Evolutionary conservation across 2,329 filamentous ascomycete genomes (phyloP).

Genomic region (Hymenoscyphus repandus): DNA sequence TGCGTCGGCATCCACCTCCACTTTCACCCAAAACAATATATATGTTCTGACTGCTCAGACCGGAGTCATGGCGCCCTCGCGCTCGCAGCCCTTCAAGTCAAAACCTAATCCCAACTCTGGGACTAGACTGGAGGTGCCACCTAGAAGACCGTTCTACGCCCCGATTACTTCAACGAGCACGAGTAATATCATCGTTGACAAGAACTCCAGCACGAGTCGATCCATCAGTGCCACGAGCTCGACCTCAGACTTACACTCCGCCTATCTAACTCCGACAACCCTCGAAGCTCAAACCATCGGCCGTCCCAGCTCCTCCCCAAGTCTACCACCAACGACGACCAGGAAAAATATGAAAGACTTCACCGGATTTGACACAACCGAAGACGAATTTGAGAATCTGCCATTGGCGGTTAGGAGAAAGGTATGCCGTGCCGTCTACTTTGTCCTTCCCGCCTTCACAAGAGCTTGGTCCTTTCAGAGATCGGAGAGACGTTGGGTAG

Average conservation of each 20-base stretch:
- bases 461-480: neutral
- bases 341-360: conserved; percentile 30
- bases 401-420: conserved; percentile 46
- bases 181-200: neutral
- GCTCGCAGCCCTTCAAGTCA: conserved; percentile 1
- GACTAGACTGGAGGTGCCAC: neutral
- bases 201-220: neutral
- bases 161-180: neutral
- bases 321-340: conserved; percentile 14
- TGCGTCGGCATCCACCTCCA: neutral
- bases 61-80: conserved; percentile 1
- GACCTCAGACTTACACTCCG: conserved; percentile 13
- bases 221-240: conserved; percentile 11
- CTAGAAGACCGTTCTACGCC: neutral
- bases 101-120: neutral
- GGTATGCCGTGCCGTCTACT: conserved; percentile 34
- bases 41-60: neutral
- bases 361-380: conserved; percentile 30
- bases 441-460: neutral
- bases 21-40: neutral
- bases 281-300: conserved; percentile 26
- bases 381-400: conserved; percentile 46
- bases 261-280: neutral
- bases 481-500: too few relatives aligned
- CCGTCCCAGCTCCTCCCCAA: conserved; percentile 22